Base-by-base conservation (phyloP, 2,329 filamentous ascomycete species). In the Colletotrichum lini region DNA sequence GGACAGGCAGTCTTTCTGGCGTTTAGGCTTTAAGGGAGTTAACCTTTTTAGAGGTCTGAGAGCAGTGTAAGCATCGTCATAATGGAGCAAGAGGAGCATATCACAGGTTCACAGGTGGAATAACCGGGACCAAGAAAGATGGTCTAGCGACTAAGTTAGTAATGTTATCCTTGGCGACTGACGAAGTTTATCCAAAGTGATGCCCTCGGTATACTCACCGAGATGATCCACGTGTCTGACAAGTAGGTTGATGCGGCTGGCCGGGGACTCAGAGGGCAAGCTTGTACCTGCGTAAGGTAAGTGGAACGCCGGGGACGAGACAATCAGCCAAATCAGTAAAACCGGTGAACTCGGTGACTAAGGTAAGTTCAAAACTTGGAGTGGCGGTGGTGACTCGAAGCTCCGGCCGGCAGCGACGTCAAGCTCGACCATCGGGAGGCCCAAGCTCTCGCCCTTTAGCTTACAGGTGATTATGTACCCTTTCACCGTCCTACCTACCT, bases 21-120 rank as follows among this genome's bases (percentile, higher is more conserved):
- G 38, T 23, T 35, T 35, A 54, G 67, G 70, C 54, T 67, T 70
- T 70, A 26, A 57, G 30, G 70, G 70, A 72, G 68, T 68, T 58
- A 16, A 42, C 12, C 9, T 7, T 49, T 58, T 35, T 38, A 38
- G 59, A 18, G 35, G 21, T 54, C 45, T 21, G 38, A 54, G 47
- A 42, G 16, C 23, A 61, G 42, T n/a, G 30, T 38, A 38, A 10
- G 8, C 9, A 56, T 23, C 40, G 47, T 56, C 42, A 38, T 42
- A n/a, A 18, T 18, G 62, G 52, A 59, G 30, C 21, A 44, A 15
- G 57, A n/a, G 35, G 35, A 38, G 35, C 35, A 65, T 40, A 57
- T 40, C 13, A 21, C 35, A n/a, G 38, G 62, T 21, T 40, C 13
- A 21, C 35, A n/a, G 38, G 62, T 21, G 21, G 23, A 35, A 57